Percentiles rank a stretch among this genome's conserved stretches.
Evolutionary conservation across 495 filamentous ascomycete genomes (phyloP).

Genomic region (Lentithecium fluviatile): DNA sequence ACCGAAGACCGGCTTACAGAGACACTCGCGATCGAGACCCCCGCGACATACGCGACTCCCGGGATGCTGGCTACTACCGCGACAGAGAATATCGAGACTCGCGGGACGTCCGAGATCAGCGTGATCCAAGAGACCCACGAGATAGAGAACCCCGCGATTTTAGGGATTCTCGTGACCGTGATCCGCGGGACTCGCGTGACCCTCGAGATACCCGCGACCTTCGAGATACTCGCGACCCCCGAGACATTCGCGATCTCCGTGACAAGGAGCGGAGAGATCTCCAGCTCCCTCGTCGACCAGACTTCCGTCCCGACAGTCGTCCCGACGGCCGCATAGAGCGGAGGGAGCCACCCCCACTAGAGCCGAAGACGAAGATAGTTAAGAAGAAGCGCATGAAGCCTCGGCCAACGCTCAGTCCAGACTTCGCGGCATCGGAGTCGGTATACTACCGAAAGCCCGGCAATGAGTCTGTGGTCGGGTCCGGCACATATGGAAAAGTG

Average conservation of each 20-base stretch:
- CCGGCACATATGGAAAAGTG: conserved; percentile 94
- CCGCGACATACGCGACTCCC: conserved; percentile 7
- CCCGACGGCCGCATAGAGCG: conserved; percentile 47
- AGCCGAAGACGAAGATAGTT: conserved; percentile 58
- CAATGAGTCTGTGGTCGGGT: conserved; percentile 91
- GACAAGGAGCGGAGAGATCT: conserved; percentile 28
- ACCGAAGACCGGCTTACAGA: conserved; percentile 21
- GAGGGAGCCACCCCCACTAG: conserved; percentile 42
- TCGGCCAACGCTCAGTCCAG: conserved; percentile 65
- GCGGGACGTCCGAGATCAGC: conserved; percentile 16
- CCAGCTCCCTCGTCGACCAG: conserved; percentile 29
- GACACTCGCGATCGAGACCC: conserved; percentile 18
- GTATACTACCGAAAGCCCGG: conserved; percentile 91
- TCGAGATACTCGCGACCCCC: conserved; percentile 31
- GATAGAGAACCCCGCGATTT: conserved; percentile 7
- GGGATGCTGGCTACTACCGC: conserved; percentile 1
- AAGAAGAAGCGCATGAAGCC: conserved; percentile 65
- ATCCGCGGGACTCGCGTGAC: conserved; percentile 41
- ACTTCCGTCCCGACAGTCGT: conserved; percentile 40
- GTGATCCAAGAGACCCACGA: conserved; percentile 16
- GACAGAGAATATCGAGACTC: conserved; percentile 13
- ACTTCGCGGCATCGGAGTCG: conserved; percentile 74
- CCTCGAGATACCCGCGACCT: conserved; percentile 48
- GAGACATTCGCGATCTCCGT: conserved; percentile 35
- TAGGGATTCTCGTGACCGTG: conserved; percentile 9